These are phyloP conservation scores for Phaeodactylum tricornutum DNA, from an alignment of 108 stramenopile species.

Conservation along the genomic window DNA sequence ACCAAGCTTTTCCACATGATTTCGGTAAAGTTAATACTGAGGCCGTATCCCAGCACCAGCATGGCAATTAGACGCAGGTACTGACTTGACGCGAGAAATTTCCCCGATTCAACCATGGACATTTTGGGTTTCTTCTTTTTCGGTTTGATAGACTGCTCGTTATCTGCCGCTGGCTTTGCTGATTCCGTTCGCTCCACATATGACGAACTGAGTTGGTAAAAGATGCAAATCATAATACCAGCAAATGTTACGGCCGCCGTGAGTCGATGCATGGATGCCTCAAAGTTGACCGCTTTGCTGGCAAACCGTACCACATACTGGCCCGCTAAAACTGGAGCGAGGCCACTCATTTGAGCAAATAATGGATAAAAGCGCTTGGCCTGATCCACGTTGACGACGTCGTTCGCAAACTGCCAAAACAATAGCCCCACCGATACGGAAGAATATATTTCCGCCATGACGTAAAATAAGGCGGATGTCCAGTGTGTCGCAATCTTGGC, in stretches of 20 bases:
- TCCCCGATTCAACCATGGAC: slow-evolving; percentile 75
- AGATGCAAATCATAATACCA: slow-evolving; percentile 73
- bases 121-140: slow-evolving; percentile 82
- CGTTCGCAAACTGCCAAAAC: slow-evolving; percentile 97
- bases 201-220: slow-evolving; percentile 53
- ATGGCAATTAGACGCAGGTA: slow-evolving; percentile 86
- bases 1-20: slow-evolving; percentile 96
- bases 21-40: slow-evolving; percentile 94
- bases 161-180: neutral
- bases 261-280: slow-evolving; percentile 61
- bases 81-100: slow-evolving; percentile 81
- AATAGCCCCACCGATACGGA: slow-evolving; percentile 92
- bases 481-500: slow-evolving; percentile 82
- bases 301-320: slow-evolving; percentile 80
- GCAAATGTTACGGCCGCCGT: slow-evolving; percentile 63
- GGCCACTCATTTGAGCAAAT: slow-evolving; percentile 91
- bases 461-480: slow-evolving; percentile 89
- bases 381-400: slow-evolving; percentile 83
- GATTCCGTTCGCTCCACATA: slow-evolving; percentile 47
- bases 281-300: slow-evolving; percentile 67
- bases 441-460: slow-evolving; percentile 90
- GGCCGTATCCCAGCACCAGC: slow-evolving; percentile 89
- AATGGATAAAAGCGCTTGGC: slow-evolving; percentile 92
- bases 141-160: slow-evolving; percentile 6
- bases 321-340: slow-evolving; percentile 85